Conservation (phyloP, 2,329 filamentous ascomycete genomes). For the Blastomyces parvus region DNA sequence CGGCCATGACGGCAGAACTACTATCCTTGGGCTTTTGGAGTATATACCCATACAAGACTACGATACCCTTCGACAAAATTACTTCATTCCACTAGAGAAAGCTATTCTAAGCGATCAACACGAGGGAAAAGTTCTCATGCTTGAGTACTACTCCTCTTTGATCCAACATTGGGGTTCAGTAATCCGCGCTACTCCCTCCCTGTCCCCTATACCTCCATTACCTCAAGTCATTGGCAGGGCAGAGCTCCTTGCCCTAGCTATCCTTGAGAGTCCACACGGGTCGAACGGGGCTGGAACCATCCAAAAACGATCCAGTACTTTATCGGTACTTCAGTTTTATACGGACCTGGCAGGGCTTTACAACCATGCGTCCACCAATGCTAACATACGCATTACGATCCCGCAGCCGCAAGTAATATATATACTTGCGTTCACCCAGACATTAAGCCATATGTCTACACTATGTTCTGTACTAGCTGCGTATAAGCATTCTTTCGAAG, state of each 20-base stretch:
- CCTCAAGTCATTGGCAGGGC: conserved; percentile 44
- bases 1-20: conserved; percentile 45
- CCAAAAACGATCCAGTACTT: conserved; percentile 30
- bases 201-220: conserved; percentile 16
- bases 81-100: conserved; percentile 34
- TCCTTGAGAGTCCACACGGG: conserved; percentile 46
- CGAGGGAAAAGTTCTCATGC: conserved; percentile 49
- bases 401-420: conserved; percentile 62
- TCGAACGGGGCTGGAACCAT: conserved; percentile 6
- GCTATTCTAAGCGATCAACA: conserved; percentile 31
- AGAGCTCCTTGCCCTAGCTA: conserved; percentile 46
- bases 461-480: conserved; percentile 58
- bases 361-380: conserved; percentile 42
- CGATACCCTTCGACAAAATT: conserved; percentile 28
- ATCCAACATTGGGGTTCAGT: conserved; percentile 46
- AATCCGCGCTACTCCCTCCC: conserved; percentile 23
- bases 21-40: conserved; percentile 30
- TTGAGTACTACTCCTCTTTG: conserved; percentile 58
- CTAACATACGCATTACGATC: conserved; percentile 55
- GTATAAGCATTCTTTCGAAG: conserved; percentile 68
- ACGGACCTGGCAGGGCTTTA: conserved; percentile 53
- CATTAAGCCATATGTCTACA: conserved; percentile 55
- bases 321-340: conserved; percentile 58
- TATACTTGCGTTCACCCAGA: conserved; percentile 57
- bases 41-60: conserved; percentile 25